Conservation (phyloP, 1,284 basidiomycete genomes). For the Sanghuangporus weigelae region DNA sequence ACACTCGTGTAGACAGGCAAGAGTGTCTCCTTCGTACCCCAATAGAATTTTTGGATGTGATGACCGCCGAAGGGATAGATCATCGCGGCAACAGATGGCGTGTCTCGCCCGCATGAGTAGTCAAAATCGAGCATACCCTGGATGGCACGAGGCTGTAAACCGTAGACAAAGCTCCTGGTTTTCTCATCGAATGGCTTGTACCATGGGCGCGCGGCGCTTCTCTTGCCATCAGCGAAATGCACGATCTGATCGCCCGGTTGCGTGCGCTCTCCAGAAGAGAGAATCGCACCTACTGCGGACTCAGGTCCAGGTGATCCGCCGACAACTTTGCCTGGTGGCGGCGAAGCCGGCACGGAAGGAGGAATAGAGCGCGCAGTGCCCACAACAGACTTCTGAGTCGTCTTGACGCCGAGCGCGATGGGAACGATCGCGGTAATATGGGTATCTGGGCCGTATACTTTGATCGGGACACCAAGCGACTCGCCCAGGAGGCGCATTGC, state of each 20-base stretch:
- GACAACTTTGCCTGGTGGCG: constrained; percentile 31
- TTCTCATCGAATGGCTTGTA: constrained; percentile 89
- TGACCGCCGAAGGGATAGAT: constrained; percentile 99
- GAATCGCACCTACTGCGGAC: constrained; percentile 66
- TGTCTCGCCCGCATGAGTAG: constrained; percentile 91
- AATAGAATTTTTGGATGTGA: constrained; percentile 99
- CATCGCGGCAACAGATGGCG: constrained; percentile 98
- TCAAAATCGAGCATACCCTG: constrained; percentile 99
- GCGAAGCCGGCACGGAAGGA: constrained; percentile 34
- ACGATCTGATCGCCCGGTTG: constrained; percentile 89
- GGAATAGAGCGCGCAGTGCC: constrained; percentile 33
- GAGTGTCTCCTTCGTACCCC: constrained; percentile 98
- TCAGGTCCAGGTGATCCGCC: constrained; percentile 29
- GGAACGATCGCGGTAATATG: constrained; percentile 99
- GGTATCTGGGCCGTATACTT: constrained; percentile 96
- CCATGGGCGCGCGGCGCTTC: constrained; percentile 52
- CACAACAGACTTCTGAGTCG: constrained; percentile 31
- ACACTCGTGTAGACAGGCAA: constrained; percentile 96
- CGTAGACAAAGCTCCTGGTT: constrained; percentile 96
- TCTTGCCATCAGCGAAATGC: constrained; percentile 49
- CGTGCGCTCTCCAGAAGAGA: constrained; percentile 74
- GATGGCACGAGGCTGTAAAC: constrained; percentile 98
- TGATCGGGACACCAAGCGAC: constrained; percentile 95
- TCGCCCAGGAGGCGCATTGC: constrained; percentile 98
- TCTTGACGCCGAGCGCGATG: constrained; percentile 85